Evolutionary conservation across 805 yeast genomes (phyloP), one percentile per base, ranked within the genome.

Genomic region (Pichia thaimueangensis): DNA sequence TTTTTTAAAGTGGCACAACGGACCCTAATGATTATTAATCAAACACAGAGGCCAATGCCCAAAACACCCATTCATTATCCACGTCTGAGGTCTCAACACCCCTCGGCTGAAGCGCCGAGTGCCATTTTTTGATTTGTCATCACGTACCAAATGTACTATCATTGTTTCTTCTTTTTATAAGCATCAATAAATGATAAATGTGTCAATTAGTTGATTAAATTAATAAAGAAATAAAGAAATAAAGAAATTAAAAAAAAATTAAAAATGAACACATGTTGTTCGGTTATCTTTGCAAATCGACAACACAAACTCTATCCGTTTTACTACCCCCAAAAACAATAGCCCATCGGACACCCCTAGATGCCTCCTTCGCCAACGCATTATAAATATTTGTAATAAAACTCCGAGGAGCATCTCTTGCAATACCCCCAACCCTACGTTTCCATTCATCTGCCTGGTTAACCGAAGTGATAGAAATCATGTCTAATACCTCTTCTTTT

Each of bases 401-500:
- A 42, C 88, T 86, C 59, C 87, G 71, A 13, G 95, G 94, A 1
- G 80, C 71, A 4, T 93, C 68, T 52, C 78, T 84, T n/a, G 86
- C 79, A 3, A 83, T 76, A 16, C 91, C 87, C 7, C 89, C 85
- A 5, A 91, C 87, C 51, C 85, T 83, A 53, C 94, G 73, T 40
- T 82, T 66, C 86, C 87, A 81, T 69, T 86, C 91, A 47, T 86
- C 95, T 38, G 78, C 80, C 48, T 78, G 87, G 23, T 71, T 69
- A n/a, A 86, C 62, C 0, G 94, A 82, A 0, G 89, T 82, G 2
- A 82, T 74, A 12, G 84, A 71, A 30, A 91, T 84, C 73, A 88
- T 84, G 39, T 88, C 91, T 47, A 93, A 60, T 2, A 86, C 84
- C 47, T 88, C 97, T 52, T 86, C 95, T 47, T 82, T 72, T 4